phyloP scores from a whole-genome alignment of 129 eudicot genomes.

The Chrysanthemum makinoi region DNA sequence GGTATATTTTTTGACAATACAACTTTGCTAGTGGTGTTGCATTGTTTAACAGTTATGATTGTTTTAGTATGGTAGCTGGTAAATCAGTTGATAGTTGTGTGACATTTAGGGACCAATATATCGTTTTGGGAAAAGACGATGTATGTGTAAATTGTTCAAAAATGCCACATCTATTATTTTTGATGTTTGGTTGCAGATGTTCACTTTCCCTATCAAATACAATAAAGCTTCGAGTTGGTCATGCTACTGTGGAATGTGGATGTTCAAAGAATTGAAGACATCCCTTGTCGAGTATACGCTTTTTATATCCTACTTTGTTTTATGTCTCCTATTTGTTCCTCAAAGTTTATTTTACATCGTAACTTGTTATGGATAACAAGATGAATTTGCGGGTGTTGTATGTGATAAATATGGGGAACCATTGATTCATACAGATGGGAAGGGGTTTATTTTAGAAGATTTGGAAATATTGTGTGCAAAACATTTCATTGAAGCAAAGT shows the following conservation, averaged over 20 bases:
- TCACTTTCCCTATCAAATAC: constrained; percentile 73
- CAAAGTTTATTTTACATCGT: neutral
- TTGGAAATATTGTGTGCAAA: constrained; percentile 59
- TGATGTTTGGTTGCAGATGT: constrained; percentile 42
- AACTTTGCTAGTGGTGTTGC: too few relatives aligned
- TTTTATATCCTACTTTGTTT: constrained; percentile 1
- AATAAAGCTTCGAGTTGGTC: constrained; percentile 50
- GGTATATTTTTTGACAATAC: neutral
- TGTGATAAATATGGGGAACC: constrained; percentile 57
- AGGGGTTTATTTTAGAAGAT: constrained; percentile 81
- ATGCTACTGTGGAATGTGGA: constrained; percentile 39
- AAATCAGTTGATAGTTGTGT: constrained; percentile 71
- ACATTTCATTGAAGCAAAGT: constrained; percentile 41
- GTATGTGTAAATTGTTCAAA: neutral
- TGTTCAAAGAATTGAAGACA: constrained; percentile 59
- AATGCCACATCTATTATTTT: neutral
- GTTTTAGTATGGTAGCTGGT: constrained; percentile 53
- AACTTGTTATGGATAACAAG: constrained; percentile 30
- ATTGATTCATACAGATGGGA: constrained; percentile 81
- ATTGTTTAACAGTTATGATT: constrained; percentile 14
- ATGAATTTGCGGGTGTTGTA: constrained; percentile 42
- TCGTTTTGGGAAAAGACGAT: constrained; percentile 37
- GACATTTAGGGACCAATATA: constrained; percentile 51
- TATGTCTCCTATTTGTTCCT: neutral
- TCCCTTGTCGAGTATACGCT: constrained; percentile 48